Conservation (phyloP, 1,284 basidiomycete species). For the Gomphus bonarii region DNA sequence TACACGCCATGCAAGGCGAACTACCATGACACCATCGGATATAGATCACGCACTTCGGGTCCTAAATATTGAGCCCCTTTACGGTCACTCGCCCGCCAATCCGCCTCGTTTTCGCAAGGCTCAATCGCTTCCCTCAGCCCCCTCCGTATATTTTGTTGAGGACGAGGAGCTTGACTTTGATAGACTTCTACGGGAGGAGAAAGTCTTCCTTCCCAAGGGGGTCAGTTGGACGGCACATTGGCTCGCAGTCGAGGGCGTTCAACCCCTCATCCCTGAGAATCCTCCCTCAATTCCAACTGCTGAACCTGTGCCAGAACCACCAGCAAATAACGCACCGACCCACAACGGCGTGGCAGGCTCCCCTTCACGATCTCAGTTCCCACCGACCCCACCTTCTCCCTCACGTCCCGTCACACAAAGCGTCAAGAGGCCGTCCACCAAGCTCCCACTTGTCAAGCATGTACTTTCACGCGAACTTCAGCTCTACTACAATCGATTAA, state of each 20-base stretch:
- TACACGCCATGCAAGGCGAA: conserved; percentile 89
- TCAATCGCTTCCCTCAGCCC: conserved; percentile 37
- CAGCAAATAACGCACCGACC: conserved; percentile 20
- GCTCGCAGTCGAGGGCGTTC: conserved; percentile 97
- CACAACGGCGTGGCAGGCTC: conserved; percentile 17
- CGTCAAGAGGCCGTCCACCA: conserved; percentile 34
- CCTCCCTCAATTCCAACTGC: conserved; percentile 62
- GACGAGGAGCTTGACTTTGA: conserved; percentile 99
- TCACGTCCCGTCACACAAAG: conserved; percentile 24
- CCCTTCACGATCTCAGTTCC: conserved; percentile 16
- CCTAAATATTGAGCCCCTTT: conserved; percentile 87
- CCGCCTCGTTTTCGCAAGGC: conserved; percentile 68
- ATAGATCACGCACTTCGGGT: conserved; percentile 91
- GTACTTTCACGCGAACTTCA: conserved; percentile 92
- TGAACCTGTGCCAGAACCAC: conserved; percentile 22
- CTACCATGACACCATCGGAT: conserved; percentile 80
- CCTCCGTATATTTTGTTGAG: conserved; percentile 83
- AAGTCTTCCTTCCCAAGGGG: conserved; percentile 67
- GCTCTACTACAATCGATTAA: conserved; percentile 90
- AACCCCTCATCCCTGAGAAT: conserved; percentile 94
- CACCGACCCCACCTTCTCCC: conserved; percentile 22
- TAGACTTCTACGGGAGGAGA: conserved; percentile 74
- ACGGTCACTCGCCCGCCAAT: conserved; percentile 66
- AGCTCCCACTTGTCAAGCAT: conserved; percentile 76
- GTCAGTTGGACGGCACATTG: conserved; percentile 87